Evolutionary conservation across 176 grass and related monocot genomes (phyloP).

Genomic region (Oryza coarctata): DNA sequence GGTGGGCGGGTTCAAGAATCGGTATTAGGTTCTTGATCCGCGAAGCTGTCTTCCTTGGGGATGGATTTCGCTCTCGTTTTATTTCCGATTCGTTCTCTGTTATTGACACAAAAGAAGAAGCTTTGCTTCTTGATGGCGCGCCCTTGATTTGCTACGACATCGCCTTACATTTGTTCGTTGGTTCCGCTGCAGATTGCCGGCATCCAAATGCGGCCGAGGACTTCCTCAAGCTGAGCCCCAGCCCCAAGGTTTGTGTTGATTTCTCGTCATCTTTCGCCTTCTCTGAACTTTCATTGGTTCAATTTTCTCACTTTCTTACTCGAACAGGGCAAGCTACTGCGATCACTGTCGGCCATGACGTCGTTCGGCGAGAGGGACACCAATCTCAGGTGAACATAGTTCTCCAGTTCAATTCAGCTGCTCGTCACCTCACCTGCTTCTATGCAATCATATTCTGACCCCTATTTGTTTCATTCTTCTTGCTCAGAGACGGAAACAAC

Average conservation of each 20-base stretch:
- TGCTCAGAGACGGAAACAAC: conserved; percentile 52
- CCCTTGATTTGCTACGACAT: neutral
- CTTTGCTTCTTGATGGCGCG: neutral
- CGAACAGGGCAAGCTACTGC: conserved; percentile 63
- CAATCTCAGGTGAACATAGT: conserved; percentile 50
- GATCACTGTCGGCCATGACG: conserved; percentile 74
- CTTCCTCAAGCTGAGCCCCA: conserved; percentile 59
- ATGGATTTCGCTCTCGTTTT: neutral
- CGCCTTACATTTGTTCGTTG: conserved; percentile 1
- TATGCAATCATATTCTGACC: conserved; percentile 21
- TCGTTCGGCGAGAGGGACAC: conserved; percentile 64
- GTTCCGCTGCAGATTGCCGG: conserved; percentile 61
- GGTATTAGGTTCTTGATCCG: conserved; percentile 15
- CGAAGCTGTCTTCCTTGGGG: neutral
- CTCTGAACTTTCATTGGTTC: neutral
- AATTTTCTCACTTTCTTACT: conserved; percentile 13
- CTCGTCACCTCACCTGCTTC: neutral
- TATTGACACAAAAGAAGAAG: neutral
- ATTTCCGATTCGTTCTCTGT: neutral
- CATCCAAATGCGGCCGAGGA: conserved; percentile 77
- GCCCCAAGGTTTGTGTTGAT: conserved; percentile 58
- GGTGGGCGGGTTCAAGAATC: neutral
- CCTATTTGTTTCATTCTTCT: conserved; percentile 18
- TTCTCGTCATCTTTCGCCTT: neutral
- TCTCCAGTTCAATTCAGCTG: neutral